Evolutionary conservation across 352 stramenopile species (phyloP).

Genomic region (Globisporangium orthogonon): DNA sequence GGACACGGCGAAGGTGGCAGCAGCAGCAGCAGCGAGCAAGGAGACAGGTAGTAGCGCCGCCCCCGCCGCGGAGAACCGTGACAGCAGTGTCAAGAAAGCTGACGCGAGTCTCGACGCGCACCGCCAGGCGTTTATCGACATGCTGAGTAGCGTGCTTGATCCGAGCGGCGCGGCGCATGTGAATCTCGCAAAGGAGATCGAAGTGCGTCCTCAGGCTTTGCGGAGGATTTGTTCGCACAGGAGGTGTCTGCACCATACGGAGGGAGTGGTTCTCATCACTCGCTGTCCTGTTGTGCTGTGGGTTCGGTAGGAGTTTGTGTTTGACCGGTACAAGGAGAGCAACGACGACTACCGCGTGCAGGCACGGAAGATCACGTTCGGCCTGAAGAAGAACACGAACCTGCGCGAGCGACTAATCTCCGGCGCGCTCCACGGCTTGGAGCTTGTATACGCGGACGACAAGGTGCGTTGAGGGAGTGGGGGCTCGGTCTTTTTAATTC

Average conservation of each 20-base stretch:
- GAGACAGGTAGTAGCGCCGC: neutral
- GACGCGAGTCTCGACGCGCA: slow-evolving; percentile 49
- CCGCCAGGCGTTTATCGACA: slow-evolving; percentile 51
- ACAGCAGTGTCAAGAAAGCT: slow-evolving; percentile 12
- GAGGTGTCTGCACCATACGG: neutral
- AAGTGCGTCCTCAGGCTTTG: slow-evolving; percentile 23
- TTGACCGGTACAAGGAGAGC: slow-evolving; percentile 78
- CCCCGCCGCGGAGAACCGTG: neutral
- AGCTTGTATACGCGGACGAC: slow-evolving; percentile 69
- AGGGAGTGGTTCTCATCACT: neutral
- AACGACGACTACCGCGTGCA: slow-evolving; percentile 70
- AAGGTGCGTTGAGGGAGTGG: slow-evolving; percentile 22
- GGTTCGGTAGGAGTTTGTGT: slow-evolving; percentile 42
- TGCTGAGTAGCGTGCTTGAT: slow-evolving; percentile 58
- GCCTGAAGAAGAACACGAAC: slow-evolving; percentile 55
- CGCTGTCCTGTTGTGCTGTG: neutral
- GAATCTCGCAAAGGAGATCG: slow-evolving; percentile 61
- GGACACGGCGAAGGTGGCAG: neutral
- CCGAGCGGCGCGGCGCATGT: slow-evolving; percentile 25
- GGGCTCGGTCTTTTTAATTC: no score
- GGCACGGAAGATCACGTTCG: slow-evolving; percentile 75
- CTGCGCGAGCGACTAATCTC: slow-evolving; percentile 62
- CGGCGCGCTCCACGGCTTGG: slow-evolving; percentile 53
- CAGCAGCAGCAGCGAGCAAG: neutral
- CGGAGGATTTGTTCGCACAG: neutral